Evolutionary conservation across 2,329 filamentous ascomycete genomes (phyloP), one percentile per base, ranked within the genome.

Genomic region (Fusarium stilboides): DNA sequence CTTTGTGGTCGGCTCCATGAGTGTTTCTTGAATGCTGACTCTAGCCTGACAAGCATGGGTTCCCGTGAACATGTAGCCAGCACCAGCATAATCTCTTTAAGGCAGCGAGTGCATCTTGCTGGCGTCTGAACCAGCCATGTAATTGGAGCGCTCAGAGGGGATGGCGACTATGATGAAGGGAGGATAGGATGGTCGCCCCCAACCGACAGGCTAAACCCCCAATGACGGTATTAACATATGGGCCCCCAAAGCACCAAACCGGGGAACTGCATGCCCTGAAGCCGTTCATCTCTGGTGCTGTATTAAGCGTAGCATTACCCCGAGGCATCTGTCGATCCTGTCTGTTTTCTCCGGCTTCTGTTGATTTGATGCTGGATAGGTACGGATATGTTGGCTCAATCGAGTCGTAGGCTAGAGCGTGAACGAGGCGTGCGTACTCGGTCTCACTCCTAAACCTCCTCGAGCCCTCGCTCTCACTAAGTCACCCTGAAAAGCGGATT

Each of bases 221-320:
- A 74, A 70, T 58, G 45, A 57, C 14, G 57, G 62, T 40, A 56
- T 34, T 28, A 58, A 54, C 44, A 44, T 46, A 68, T 17, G 57
- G 36, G 34, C 70, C 70, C 72, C 71, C 72, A 69, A 73, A 71
- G 58, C 55, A 69, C 61, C 65, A 71, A 70, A 64, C 64, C 66
- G 72, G 70, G 72, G 68, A 74, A 69, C 47, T 22, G 57, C 47
- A 66, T 57, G 68, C 59, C 69, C 57, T 68, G 59, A 56, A 61
- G 69, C 68, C 71, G 68, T 57, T 56, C 51, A 22, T 61, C 36
- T 62, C 45, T 52, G 47, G 36, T 54, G 34, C 36, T 44, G n/a
- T 57, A 57, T 57, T 57, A 61, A 57, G 45, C 39, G 62, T 65
- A 66, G 68, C 58, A 70, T 52, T 59, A 20, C 40, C 56, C 60